Evolutionary conservation across 345 rosid genomes (phyloP), one percentile per base, ranked within the genome.

Genomic region (Microcos paniculata): DNA sequence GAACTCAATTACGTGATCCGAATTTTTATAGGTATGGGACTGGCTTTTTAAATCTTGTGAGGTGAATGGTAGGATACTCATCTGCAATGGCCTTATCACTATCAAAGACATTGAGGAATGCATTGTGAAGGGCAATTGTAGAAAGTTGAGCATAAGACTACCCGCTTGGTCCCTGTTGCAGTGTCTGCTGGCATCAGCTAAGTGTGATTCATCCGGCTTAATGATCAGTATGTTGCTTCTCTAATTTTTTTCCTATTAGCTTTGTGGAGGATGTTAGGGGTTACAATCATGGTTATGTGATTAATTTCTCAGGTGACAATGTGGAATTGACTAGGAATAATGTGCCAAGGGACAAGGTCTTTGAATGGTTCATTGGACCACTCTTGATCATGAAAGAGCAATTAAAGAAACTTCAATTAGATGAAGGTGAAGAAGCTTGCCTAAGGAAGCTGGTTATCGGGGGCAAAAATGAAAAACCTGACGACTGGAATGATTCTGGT

Each of bases 31-130:
- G 98, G 92, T 92, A 3, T 92, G 95, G 97, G 97, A 91, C 77
- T 92, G 97, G 97, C 74, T 94, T 70, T 94, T 94, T 73, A 91
- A 88, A 87, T 86, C 94, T 0, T 94, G 90, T 55, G 97, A 92
- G 77, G 94, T 88, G 72, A 90, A 88, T 26, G 97, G 97, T 9
- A 77, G 90, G 83, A 85, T 85, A 79, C 87, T 91, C 31, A 80
- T 90, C 46, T 85, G 82, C 2, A 95, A 91, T 43, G 89, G 89
- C 51, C 77, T 91, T 71, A 84, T 94, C 76, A 78, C 79, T 62
- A 83, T 83, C 75, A 88, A 81, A 71, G 97, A 94, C 72, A 82
- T 92, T 10, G 91, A 90, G 80, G 91, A 86, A 71, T 89, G 90
- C 78, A 70, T 89, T 8, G 49, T 78, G 56, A 90, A 80, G 73